A percentile compares a stretch with the other conserved stretches of the same genome.
phyloP scores from a whole-genome alignment of 352 stramenopile species.

The Elongisporangium anandrum region DNA sequence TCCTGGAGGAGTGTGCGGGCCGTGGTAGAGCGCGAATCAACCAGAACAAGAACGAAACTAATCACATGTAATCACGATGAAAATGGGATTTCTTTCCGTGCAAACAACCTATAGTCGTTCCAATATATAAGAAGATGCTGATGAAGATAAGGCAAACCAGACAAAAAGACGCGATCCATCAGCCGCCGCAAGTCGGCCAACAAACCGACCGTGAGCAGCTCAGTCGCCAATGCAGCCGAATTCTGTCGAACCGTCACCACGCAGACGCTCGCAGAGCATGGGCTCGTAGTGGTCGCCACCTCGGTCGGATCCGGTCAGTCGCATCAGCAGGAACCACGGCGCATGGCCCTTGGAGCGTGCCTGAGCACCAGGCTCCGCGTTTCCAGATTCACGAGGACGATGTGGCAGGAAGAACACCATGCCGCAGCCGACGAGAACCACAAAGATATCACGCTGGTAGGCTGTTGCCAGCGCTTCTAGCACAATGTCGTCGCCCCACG shows the following conservation, averaged over 20 bases:
- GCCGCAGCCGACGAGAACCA: conserved; percentile 81
- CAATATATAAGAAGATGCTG: neutral
- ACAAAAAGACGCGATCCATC: conserved; percentile 1
- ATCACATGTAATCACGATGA: neutral
- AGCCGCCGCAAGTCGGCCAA: neutral
- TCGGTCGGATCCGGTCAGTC: conserved; percentile 77
- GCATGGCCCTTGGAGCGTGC: conserved; percentile 71
- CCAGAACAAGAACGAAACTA: neutral
- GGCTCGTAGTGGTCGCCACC: conserved; percentile 87
- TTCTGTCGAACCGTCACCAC: conserved; percentile 76
- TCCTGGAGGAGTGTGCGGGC: neutral
- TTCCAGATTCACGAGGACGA: conserved; percentile 29
- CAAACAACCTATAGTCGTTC: neutral
- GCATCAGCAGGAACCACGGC: conserved; percentile 87
- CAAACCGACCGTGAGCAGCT: conserved; percentile 5
- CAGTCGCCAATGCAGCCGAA: conserved; percentile 82
- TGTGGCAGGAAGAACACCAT: conserved; percentile 89
- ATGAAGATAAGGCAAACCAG: neutral
- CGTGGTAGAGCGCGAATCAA: neutral
- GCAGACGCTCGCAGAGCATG: conserved; percentile 81
- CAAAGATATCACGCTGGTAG: conserved; percentile 87
- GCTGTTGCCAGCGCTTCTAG: conserved; percentile 81
- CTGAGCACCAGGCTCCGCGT: conserved; percentile 26
- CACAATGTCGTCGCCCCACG: conserved; percentile 85
- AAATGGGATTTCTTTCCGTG: neutral